Evolutionary conservation across 2,329 filamentous ascomycete species (phyloP), one percentile per base, ranked within the genome.

Genomic region (Ascochyta viciae-villosae): DNA sequence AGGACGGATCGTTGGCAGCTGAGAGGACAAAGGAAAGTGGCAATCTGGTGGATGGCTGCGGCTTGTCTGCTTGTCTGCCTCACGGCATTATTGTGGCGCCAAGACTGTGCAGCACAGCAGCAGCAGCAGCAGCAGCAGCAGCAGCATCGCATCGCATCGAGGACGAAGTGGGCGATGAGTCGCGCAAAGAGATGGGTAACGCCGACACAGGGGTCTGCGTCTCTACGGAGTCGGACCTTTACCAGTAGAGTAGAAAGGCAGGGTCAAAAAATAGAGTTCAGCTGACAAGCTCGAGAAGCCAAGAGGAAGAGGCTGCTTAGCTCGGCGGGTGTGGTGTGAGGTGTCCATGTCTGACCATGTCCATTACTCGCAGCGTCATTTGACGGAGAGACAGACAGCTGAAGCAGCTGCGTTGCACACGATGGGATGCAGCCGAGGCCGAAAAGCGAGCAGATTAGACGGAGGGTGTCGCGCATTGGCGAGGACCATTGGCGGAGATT

Each of bases 51-150:
- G 22, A 15, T 10, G 26, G 16, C 35, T 45, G 46, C 41, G 15
- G 26, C 24, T 22, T 39, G 46, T 19, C 19, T 19, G 19, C 19
- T 19, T 19, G 19, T 19, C 19, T 19, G 19, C 46, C 37, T 55
- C 23, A 29, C 46, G 46, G 46, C 53, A 47, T 26, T 46, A 55
- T 42, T 55, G 53, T 55, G 46, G 52, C 46, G 46, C 46, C 46
- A 35, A n/a, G 13, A n/a, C 6, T 46, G 15, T 35, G 47, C 40
- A 45, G 52, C 37, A 45, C 52, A 50, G 19, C 43, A 54, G 43
- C 33, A 44, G 19, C 19, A 19, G 19, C 19, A 19, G 19, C 19
- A 19, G 19, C 19, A 19, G 19, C 19, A 19, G 19, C 19, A 19
- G 19, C n/a, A n/a, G n/a, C n/a, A n/a, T n/a, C n/a, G n/a, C 19